These are phyloP conservation scores for Esteya vermicola DNA, from an alignment of 2,329 filamentous ascomycete genomes.

Conservation along the genomic window DNA sequence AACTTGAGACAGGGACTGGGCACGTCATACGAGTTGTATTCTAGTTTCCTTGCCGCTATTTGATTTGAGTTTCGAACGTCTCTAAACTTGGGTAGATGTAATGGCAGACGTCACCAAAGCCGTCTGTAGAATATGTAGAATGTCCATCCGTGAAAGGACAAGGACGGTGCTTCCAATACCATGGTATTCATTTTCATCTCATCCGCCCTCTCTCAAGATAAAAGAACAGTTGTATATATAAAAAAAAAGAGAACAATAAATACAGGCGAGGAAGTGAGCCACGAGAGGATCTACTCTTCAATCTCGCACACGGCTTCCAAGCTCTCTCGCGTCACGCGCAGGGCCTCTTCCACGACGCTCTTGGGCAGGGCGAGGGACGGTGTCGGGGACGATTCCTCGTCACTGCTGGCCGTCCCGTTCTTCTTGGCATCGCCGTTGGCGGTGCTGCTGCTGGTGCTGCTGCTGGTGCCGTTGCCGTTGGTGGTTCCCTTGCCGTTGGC, in stretches of 20 bases:
- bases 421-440: slow-evolving; percentile 6
- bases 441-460: not conserved
- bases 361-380: slow-evolving; percentile 40
- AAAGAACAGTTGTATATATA: no score
- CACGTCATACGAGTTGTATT: slow-evolving; percentile 2
- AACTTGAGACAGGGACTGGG: not conserved
- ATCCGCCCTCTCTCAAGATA: no score
- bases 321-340: slow-evolving; percentile 44
- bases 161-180: no score
- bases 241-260: no score
- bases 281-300: slow-evolving; percentile 11
- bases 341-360: slow-evolving; percentile 45
- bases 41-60: slow-evolving; percentile 3
- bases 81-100: no score
- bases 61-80: not conserved
- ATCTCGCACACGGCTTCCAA: slow-evolving; percentile 27
- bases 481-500: slow-evolving; percentile 17
- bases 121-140: no score
- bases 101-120: no score
- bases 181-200: no score
- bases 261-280: no score
- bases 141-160: no score
- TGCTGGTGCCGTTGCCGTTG: slow-evolving; percentile 15
- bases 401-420: no score
- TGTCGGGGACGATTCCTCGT: slow-evolving; percentile 15